A percentile compares a stretch with the other conserved stretches of the same genome.
Conservation (phyloP, 306 rosid species). For the Begonia masoniana region DNA sequence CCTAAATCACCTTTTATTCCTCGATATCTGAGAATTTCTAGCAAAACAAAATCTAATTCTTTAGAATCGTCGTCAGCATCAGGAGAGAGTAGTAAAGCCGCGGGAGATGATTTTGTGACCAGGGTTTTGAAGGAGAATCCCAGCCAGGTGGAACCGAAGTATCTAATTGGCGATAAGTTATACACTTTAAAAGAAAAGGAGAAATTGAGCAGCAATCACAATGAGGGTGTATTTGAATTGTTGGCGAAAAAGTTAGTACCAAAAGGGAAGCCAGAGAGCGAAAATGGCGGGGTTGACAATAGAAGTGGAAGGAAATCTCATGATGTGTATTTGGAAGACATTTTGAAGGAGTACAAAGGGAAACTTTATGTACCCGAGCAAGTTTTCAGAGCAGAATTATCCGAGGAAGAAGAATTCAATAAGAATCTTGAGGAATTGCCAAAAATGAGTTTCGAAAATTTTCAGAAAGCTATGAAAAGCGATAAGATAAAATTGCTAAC, state of each 20-base stretch:
- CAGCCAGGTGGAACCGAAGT: constrained; percentile 82
- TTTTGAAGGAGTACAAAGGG: constrained; percentile 81
- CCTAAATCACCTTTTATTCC: constrained; percentile 16
- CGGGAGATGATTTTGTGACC: constrained; percentile 55
- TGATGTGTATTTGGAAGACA: constrained; percentile 63
- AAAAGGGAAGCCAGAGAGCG: constrained; percentile 19
- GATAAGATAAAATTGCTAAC: constrained; percentile 56
- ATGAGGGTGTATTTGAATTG: constrained; percentile 22
- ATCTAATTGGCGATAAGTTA: constrained; percentile 50
- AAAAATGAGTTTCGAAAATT: constrained; percentile 57
- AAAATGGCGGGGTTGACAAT: constrained; percentile 20
- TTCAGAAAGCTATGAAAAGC: constrained; percentile 43
- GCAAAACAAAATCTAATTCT: constrained; percentile 29
- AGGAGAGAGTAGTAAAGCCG: constrained; percentile 15
- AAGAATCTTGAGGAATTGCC: constrained; percentile 41
- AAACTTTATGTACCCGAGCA: constrained; percentile 95
- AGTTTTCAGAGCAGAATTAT: constrained; percentile 36
- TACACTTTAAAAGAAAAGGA: constrained; percentile 55
- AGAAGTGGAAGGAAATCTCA: constrained; percentile 19
- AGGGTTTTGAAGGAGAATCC: constrained; percentile 84
- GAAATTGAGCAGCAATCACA: constrained; percentile 28
- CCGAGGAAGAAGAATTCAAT: constrained; percentile 72
- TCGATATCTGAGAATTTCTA: constrained; percentile 29
- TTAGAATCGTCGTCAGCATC: constrained; percentile 13
- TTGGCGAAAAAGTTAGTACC: constrained; percentile 35